phyloP scores from a whole-genome alignment of 805 yeast species.

The Candida railenensis region DNA sequence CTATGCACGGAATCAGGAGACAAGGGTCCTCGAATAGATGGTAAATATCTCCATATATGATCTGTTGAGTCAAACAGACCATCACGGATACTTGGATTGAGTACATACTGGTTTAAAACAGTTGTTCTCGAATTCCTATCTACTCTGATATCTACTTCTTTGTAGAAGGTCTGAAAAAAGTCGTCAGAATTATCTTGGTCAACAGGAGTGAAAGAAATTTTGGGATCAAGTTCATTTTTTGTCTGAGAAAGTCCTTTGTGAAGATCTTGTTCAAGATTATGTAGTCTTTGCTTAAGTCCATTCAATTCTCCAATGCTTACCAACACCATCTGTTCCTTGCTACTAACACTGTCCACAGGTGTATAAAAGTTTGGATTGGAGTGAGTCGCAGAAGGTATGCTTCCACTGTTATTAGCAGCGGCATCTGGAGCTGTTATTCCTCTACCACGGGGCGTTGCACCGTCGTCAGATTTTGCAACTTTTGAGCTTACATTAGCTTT shows the following conservation, averaged over 20 bases:
- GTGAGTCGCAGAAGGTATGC: too few species aligned
- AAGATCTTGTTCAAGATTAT: neutral
- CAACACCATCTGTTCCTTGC: constrained; percentile 1
- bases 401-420: neutral
- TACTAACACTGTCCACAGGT: too few species aligned
- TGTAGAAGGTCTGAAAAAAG: neutral
- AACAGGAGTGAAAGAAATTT: neutral
- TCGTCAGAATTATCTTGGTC: neutral
- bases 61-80: too few species aligned
- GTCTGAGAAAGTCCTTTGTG: neutral
- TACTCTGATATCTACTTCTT: neutral
- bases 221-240: neutral
- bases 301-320: neutral
- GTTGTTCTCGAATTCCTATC: neutral
- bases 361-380: too few species aligned
- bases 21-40: neutral
- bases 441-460: too few species aligned
- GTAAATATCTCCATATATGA: neutral
- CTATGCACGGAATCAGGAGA: neutral
- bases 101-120: neutral
- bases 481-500: too few species aligned
- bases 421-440: neutral
- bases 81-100: neutral
- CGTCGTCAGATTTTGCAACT: neutral
- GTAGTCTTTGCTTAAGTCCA: neutral